These are phyloP conservation scores for Polysphondylium violaceum DNA, from an alignment of 78 protist genomes.

Conservation along the genomic window DNA sequence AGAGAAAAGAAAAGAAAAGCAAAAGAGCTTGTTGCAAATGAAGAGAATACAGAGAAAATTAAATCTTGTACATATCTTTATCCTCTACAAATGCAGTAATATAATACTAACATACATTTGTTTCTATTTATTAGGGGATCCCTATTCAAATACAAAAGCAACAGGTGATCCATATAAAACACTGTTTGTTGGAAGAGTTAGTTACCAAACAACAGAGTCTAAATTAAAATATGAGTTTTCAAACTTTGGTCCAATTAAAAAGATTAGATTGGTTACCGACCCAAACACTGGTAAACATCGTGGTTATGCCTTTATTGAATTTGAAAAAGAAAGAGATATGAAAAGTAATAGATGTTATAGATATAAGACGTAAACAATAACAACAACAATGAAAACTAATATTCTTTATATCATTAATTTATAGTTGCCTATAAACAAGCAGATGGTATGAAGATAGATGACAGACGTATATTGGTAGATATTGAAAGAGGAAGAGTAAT, in stretches of 20 bases:
- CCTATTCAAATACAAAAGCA: slow-evolving; percentile 60
- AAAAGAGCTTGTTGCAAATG: not conserved
- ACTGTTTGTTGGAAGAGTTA: slow-evolving; percentile 74
- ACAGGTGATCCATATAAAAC: slow-evolving; percentile 88
- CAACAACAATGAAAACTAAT: not conserved
- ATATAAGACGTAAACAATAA: not conserved
- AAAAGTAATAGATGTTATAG: slow-evolving; percentile 34
- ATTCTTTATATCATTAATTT: not conserved
- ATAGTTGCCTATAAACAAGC: slow-evolving; percentile 87
- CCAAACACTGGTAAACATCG: slow-evolving; percentile 82
- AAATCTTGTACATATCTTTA: not conserved
- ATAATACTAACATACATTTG: not conserved
- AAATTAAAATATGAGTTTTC: slow-evolving; percentile 86
- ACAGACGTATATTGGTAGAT: slow-evolving; percentile 89
- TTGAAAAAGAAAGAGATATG: slow-evolving; percentile 92
- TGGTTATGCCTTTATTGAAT: slow-evolving; percentile 95
- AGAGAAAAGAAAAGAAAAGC: slow-evolving; percentile 25
- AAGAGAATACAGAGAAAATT: slow-evolving; percentile 9
- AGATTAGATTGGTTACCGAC: slow-evolving; percentile 76
- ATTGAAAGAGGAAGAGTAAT: slow-evolving; percentile 96
- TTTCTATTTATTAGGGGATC: slow-evolving; percentile 64
- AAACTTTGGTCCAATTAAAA: slow-evolving; percentile 84
- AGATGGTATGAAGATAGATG: slow-evolving; percentile 88
- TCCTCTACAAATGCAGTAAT: not conserved
- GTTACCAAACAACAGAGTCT: slow-evolving; percentile 82